These are phyloP conservation scores for Globisporangium irregulare DNA, from an alignment of 352 stramenopile species.

Conservation along the genomic window DNA sequence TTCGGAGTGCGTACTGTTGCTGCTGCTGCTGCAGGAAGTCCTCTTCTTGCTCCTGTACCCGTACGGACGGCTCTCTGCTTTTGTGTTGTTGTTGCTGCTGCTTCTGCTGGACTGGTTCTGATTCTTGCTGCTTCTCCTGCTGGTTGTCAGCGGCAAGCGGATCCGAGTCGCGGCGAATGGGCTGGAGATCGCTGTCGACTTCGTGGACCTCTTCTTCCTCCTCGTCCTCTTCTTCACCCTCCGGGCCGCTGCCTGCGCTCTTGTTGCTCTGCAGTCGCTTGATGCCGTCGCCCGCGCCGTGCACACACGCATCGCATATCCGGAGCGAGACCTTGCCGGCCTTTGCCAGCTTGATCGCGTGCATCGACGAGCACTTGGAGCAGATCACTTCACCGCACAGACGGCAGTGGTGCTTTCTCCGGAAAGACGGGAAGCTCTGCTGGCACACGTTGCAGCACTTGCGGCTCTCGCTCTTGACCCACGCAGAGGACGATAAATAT, in stretches of 20 bases:
- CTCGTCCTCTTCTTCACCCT: conserved; percentile 12
- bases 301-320: conserved; percentile 53
- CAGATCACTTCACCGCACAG: conserved; percentile 71
- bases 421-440: conserved; percentile 52
- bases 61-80: neutral
- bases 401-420: conserved; percentile 69
- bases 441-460: conserved; percentile 62
- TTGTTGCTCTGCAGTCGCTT: conserved; percentile 15
- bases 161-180: neutral
- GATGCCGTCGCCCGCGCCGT: conserved; percentile 30
- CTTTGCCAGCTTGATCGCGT: conserved; percentile 56
- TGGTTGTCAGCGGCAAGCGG: neutral
- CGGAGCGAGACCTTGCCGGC: conserved; percentile 53
- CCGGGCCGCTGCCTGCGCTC: conserved; percentile 10
- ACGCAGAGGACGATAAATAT: conserved; percentile 50
- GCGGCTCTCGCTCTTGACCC: conserved; percentile 44
- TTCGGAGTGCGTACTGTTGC: neutral
- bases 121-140: conserved; percentile 5
- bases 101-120: conserved; percentile 6
- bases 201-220: conserved; percentile 13
- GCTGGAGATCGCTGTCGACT: conserved; percentile 10
- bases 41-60: neutral
- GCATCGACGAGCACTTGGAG: conserved; percentile 66
- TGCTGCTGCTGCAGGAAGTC: neutral
- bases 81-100: neutral